Percentiles rank a stretch among this genome's conserved stretches.
phyloP scores from a whole-genome alignment of 208 protist genomes.

The Phytomonas sp. region DNA sequence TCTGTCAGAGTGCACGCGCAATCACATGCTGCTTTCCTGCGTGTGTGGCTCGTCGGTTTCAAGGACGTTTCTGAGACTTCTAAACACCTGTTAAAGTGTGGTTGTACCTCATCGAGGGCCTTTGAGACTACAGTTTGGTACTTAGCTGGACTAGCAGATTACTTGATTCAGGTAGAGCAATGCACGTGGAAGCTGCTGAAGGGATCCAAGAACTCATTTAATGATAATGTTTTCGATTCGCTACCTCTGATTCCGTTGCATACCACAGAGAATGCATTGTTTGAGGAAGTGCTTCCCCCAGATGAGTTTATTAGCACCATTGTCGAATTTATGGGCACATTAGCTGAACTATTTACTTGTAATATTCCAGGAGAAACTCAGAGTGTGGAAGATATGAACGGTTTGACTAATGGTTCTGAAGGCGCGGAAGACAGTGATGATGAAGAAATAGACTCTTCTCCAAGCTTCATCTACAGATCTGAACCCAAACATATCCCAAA shows the following conservation, averaged over 20 bases:
- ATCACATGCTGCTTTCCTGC: slow-evolving; percentile 14
- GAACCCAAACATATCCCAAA: background rate
- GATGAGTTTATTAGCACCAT: background rate
- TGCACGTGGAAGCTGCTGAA: background rate
- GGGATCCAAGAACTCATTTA: background rate
- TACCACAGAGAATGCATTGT: background rate
- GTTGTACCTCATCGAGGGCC: slow-evolving; percentile 25
- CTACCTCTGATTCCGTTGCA: background rate
- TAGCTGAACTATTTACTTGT: background rate
- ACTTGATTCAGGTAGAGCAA: slow-evolving; percentile 16
- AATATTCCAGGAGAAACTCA: background rate
- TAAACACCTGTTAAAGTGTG: slow-evolving; percentile 30
- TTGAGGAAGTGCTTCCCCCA: background rate
- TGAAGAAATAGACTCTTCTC: background rate
- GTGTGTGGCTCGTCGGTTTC: slow-evolving; percentile 37
- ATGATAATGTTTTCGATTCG: background rate
- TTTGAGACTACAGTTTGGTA: slow-evolving; percentile 40
- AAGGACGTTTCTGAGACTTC: slow-evolving; percentile 29
- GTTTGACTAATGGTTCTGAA: background rate
- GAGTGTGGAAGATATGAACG: background rate
- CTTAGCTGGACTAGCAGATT: slow-evolving; percentile 38
- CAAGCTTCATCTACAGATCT: background rate
- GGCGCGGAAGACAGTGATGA: background rate
- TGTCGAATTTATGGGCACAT: background rate
- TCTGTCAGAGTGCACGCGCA: background rate